Evolutionary conservation across 2,329 filamentous ascomycete species (phyloP), one percentile per base, ranked within the genome.

Genomic region (Diplodia seriata): DNA sequence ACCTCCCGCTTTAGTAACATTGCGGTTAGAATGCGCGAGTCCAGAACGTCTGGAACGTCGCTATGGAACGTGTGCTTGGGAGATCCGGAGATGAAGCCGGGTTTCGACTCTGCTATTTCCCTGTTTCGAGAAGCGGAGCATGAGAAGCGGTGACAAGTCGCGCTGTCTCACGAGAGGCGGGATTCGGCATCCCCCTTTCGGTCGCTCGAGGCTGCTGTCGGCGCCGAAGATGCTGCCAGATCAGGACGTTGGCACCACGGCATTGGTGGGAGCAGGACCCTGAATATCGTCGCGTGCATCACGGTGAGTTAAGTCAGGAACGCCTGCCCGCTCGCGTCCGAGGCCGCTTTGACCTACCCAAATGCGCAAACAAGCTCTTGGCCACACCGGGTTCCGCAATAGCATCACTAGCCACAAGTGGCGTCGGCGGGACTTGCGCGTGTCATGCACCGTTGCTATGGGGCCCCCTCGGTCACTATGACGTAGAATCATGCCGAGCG

Each of bases 31-130:
- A 49, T 18, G 54, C 31, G 53, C 54, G 59, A 63, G 53, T 49
- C 64, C 40, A 57, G 64, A 66, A 59, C 53, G 23, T 50, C 23
- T 12, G 12, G 38, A 50, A 36, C 64, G 8, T 43, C 20, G 38
- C 43, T 29, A 20, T 47, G n/a, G 59, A 63, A 63, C 59, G 31
- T 51, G 59, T 63, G 38, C 43, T 36, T 23, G 29, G 59, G 33
- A 51, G 59, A 63, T 63, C 59, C 59, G 59, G 59, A 63, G 59
- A 63, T 63, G 59, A 63, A 40, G 59, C 57, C 43, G 59, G 43
- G 43, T 26, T 62, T 51, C 56, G 23, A 49, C 23, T 47, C 14
- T 33, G 40, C 57, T 23, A 43, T 43, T 62, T 62, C 57, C 57
- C 40, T 62, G 57, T 62, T 62, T 62, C 59, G 59, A 63, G 59